These are phyloP conservation scores for Schwanniomyces polymorphus DNA, from an alignment of 805 yeast species.

Conservation along the genomic window DNA sequence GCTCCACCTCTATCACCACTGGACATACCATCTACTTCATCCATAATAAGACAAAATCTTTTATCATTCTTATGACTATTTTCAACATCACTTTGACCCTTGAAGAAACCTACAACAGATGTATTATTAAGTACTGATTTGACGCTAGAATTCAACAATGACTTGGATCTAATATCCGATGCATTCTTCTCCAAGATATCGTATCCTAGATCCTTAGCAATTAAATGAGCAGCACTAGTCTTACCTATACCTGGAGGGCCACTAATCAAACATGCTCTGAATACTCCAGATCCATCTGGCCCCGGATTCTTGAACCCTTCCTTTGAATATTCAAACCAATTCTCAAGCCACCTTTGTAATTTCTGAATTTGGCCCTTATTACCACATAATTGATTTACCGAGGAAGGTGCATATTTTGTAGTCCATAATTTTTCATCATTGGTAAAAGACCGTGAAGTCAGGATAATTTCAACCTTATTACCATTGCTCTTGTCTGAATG, in stretches of 20 bases:
- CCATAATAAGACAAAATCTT: slow-evolving; percentile 87
- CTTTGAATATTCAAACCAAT: slow-evolving; percentile 67
- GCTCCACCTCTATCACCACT: slow-evolving; percentile 99
- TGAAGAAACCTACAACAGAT: slow-evolving; percentile 78
- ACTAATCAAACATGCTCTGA: slow-evolving; percentile 80
- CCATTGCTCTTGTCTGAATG: neutral
- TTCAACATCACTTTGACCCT: slow-evolving; percentile 32
- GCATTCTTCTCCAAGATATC: slow-evolving; percentile 81
- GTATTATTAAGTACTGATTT: slow-evolving; percentile 76
- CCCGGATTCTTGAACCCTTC: slow-evolving; percentile 58
- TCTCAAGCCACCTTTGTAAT: slow-evolving; percentile 69
- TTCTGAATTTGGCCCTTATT: slow-evolving; percentile 73
- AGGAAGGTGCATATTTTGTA: slow-evolving; percentile 83
- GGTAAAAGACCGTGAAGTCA: slow-evolving; percentile 32
- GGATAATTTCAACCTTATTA: slow-evolving; percentile 8
- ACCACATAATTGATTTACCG: slow-evolving; percentile 81
- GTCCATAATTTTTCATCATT: slow-evolving; percentile 85
- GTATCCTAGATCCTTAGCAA: slow-evolving; percentile 68
- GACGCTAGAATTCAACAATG: slow-evolving; percentile 65
- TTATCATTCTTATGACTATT: slow-evolving; percentile 37
- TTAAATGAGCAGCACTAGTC: slow-evolving; percentile 77
- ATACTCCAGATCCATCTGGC: slow-evolving; percentile 65
- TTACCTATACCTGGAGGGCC: slow-evolving; percentile 90
- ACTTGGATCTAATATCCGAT: slow-evolving; percentile 86
- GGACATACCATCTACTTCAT: slow-evolving; percentile 99